Conservation (phyloP, 23 red algal species). For the Chondrus crispus region DNA sequence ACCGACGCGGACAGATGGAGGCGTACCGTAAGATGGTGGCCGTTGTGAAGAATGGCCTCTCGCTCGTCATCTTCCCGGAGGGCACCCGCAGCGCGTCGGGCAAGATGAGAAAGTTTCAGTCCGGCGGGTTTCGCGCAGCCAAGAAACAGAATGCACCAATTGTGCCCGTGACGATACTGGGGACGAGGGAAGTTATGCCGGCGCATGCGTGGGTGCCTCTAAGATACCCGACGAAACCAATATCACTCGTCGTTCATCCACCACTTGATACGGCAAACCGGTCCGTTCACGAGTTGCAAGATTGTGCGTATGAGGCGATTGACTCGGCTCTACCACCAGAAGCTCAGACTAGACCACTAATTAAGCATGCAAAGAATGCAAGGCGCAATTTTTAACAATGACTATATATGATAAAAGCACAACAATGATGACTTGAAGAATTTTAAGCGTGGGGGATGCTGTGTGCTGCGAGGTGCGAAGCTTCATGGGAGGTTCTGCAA, state of each 20-base stretch:
- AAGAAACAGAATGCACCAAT: constrained; percentile 64
- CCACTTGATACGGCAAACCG: constrained; percentile 39
- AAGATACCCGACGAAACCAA: constrained; percentile 37
- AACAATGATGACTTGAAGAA: neutral
- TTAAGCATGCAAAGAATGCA: neutral
- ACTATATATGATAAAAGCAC: no score
- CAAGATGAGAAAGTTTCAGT: constrained; percentile 67
- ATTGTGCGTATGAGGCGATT: constrained; percentile 45
- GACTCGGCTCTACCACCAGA: constrained; percentile 58
- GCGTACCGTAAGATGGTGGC: constrained; percentile 80
- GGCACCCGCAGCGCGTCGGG: constrained; percentile 79
- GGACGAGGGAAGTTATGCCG: constrained; percentile 88
- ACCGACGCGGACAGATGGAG: constrained; percentile 72
- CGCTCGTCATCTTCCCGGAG: constrained; percentile 91
- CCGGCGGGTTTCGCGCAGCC: constrained; percentile 87
- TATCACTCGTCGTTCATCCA: constrained; percentile 75
- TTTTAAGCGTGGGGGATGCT: no score
- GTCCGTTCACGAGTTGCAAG: constrained; percentile 24
- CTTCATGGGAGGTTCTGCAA: no score
- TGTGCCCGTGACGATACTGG: constrained; percentile 85
- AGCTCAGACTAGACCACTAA: neutral
- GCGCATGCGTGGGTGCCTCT: constrained; percentile 70
- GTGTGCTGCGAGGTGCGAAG: no score
- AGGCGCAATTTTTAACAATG: no score
- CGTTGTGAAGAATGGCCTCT: constrained; percentile 58